phyloP scores from a whole-genome alignment of 1,284 basidiomycete genomes.

The Tilletia indica region DNA sequence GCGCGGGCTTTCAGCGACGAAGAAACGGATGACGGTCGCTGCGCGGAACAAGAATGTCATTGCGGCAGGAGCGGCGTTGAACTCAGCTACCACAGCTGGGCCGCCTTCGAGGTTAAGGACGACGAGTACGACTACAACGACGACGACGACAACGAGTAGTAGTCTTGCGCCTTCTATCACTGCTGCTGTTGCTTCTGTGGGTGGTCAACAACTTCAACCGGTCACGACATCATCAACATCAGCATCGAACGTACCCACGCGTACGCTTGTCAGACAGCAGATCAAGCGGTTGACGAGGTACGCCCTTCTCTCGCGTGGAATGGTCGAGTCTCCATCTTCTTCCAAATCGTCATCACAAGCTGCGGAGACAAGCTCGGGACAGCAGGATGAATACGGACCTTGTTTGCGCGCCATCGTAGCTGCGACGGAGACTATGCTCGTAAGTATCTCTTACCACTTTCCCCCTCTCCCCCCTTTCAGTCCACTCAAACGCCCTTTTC shows the following conservation, averaged over 20 bases:
- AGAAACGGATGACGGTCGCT: conserved; percentile 12
- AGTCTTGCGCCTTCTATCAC: too few relatives aligned
- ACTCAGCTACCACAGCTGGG: background rate
- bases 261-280: background rate
- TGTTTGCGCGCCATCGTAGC: background rate
- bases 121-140: too few relatives aligned
- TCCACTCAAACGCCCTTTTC: background rate
- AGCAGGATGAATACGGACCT: background rate
- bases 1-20: background rate
- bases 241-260: background rate
- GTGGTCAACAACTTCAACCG: too few relatives aligned
- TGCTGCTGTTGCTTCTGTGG: too few relatives aligned
- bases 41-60: background rate
- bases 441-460: background rate
- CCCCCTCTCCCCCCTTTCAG: background rate
- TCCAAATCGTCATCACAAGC: background rate
- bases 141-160: too few relatives aligned
- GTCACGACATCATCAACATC: background rate
- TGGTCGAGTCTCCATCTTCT: conserved; percentile 7
- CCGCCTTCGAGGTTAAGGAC: too few relatives aligned
- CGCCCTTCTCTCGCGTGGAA: background rate
- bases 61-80: background rate
- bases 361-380: background rate
- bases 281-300: conserved; percentile 1
- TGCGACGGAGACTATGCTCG: background rate